Base-by-base conservation (phyloP, 78 protist genomes). In the Corallochytrium limacisporum region DNA sequence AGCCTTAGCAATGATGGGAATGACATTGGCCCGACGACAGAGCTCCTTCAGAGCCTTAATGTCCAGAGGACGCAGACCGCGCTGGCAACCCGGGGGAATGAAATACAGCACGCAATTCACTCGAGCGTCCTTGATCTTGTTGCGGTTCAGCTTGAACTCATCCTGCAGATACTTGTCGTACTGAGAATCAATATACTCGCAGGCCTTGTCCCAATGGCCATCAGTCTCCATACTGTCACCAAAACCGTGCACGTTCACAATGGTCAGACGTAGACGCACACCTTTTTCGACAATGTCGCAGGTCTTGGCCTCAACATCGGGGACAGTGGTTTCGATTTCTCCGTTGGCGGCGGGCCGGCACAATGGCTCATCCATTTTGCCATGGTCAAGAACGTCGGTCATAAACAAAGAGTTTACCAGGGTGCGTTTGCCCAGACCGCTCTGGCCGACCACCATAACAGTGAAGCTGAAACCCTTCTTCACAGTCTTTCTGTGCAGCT, bases 161-260 rank as follows among this genome's bases (percentile, higher is more conserved):
- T 29, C 49, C 35, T 16, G 15, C 9, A 26, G 51, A 47, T 32
- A 73, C 16, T 28, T 8, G 20, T 47, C 47, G 22, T 20, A 62
- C 39, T 36, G 70, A 22, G 1, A 4, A 53, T 50, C 13, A 13
- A 73, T 40, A 62, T 62, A 62, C n/a, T 28, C 8, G 38, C 9
- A 56, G 16, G 56, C 68, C 16, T 60, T 22, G 16, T 9, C 53
- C 65, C 56, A 51, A 18, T 37, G 22, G 59, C 39, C 50, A 9
- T 36, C 32, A 66, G 62, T 74, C 61, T 74, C 51, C 61, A 74
- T 49, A 29, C 28, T 32, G 49, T 63, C 65, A 15, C 73, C 72
- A 22, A 51, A 74, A 1, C 80, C 80, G 12, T 72, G 80, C 16
- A 65, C 54, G 33, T 74, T 72, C 33, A 54, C 53, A n/a, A 74